Evolutionary conservation across 176 grass and related monocot species (phyloP), one percentile per base, ranked within the genome.

Genomic region (Avena atlantica): DNA sequence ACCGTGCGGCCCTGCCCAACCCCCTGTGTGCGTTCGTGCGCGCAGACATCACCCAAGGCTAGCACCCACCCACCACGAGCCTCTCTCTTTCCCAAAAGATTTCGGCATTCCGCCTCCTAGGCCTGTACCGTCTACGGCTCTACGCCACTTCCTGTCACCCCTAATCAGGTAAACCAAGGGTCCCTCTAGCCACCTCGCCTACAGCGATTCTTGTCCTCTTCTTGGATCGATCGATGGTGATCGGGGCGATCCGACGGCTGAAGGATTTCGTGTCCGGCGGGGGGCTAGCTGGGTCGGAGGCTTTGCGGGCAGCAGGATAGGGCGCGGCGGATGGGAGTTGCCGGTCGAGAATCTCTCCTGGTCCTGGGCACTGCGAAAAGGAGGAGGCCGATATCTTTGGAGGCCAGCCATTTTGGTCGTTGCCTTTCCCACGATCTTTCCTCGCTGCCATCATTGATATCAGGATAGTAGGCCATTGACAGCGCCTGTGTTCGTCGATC

Each of bases 221-320:
- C 85, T 60, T 21, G 59, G 85, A 51, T 64, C 53, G 80, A 53
- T 72, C 81, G 79, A 88, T 75, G 83, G 86, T 49, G 93, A 90
- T 74, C 64, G 78, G 66, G 66, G 82, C 85, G 82, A 88, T 92
- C 88, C 91, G 87, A 95, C 91, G 93, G 88, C 82, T 69, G 74
- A 80, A 56, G 84, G 88, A 92, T 92, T 82, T 58, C 51, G 85
- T 88, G 88, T 56, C 78, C 57, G 64, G 37, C 5, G 37, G 40
- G 40, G 40, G 40, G 40, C 40, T 42, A 4, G 45, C 40, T 42
- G 40, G 45, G 89, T 90, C 88, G 90, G 88, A 88, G 83, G 83
- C 86, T 90, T 86, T 88, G 74, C 40, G 52, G 79, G 81, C 90
- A 90, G 81, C 90, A 90, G 48, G 91, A 87, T 84, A 59, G 76